These are phyloP conservation scores for Calonectria multiphialidica DNA, from an alignment of 2,329 filamentous ascomycete species.

Conservation along the genomic window DNA sequence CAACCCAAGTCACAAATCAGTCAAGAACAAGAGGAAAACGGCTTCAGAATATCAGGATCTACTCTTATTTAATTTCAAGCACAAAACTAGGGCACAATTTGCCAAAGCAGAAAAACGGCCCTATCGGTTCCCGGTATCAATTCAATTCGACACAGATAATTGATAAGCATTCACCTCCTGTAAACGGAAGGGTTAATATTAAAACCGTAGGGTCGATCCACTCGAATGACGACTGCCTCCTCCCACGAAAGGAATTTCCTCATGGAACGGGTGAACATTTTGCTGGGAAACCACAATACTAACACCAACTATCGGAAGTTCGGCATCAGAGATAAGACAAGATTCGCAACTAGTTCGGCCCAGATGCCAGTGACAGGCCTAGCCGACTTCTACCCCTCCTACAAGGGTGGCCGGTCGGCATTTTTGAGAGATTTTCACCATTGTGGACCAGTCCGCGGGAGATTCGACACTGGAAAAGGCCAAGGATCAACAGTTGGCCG, in stretches of 20 bases:
- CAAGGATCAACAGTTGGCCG: background rate
- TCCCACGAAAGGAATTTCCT: background rate
- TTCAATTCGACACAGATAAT: background rate
- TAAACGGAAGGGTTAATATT: conserved; percentile 3
- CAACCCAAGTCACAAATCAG: background rate
- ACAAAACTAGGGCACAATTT: background rate
- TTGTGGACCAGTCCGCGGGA: background rate
- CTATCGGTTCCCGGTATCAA: background rate
- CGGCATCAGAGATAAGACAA: background rate
- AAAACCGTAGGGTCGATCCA: background rate
- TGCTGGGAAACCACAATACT: background rate
- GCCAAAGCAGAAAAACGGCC: background rate
- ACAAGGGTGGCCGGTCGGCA: background rate
- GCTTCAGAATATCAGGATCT: background rate
- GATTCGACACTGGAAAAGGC: background rate
- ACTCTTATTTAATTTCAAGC: background rate
- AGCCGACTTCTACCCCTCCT: background rate
- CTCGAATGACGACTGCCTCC: background rate
- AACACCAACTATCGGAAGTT: background rate
- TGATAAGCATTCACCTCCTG: conserved; percentile 7
- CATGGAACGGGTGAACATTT: background rate
- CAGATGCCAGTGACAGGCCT: background rate
- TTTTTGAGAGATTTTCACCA: conserved; percentile 7
- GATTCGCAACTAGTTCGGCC: background rate
- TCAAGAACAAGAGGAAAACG: background rate